Conservation (phyloP, 1,139 yeast genomes). For the Nakaseomyces kungkrabaensis region DNA sequence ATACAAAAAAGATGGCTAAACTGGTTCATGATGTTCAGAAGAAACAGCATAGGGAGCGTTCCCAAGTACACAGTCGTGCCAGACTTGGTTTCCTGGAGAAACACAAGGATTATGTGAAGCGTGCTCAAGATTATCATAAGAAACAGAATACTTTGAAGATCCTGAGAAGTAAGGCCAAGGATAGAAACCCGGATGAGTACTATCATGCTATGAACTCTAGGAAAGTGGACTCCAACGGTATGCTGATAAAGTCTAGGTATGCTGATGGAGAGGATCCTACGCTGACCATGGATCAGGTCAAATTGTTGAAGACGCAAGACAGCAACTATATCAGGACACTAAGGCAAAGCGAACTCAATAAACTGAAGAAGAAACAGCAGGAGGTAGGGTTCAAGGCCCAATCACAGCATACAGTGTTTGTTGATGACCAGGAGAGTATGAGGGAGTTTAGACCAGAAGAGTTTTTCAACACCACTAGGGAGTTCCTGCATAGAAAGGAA, state of each 20-base stretch:
- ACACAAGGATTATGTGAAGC: constrained; percentile 83
- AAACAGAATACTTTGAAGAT: constrained; percentile 79
- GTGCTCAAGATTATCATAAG: constrained; percentile 83
- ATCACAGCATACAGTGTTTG: constrained; percentile 81
- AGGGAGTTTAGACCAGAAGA: constrained; percentile 51
- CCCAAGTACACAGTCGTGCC: constrained; percentile 68
- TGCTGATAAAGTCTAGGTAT: constrained; percentile 57
- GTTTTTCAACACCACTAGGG: constrained; percentile 60
- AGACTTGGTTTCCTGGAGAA: constrained; percentile 81
- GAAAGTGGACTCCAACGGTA: constrained; percentile 58
- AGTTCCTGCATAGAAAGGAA: constrained; percentile 53
- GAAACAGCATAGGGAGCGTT: constrained; percentile 89
- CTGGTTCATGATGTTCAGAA: constrained; percentile 85
- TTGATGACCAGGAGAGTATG: constrained; percentile 50
- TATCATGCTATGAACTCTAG: constrained; percentile 81
- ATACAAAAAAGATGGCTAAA: constrained; percentile 46
- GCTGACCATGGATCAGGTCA: constrained; percentile 63
- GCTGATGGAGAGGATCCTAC: constrained; percentile 35
- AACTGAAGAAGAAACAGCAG: constrained; percentile 53
- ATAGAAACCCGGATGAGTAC: constrained; percentile 90
- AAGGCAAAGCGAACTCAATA: constrained; percentile 56
- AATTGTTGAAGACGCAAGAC: constrained; percentile 82
- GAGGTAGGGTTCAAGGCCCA: constrained; percentile 43
- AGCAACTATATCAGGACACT: constrained; percentile 72
- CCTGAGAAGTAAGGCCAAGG: constrained; percentile 59